Conservation (phyloP, 495 filamentous ascomycete species). For the Bombardia bombarda region DNA sequence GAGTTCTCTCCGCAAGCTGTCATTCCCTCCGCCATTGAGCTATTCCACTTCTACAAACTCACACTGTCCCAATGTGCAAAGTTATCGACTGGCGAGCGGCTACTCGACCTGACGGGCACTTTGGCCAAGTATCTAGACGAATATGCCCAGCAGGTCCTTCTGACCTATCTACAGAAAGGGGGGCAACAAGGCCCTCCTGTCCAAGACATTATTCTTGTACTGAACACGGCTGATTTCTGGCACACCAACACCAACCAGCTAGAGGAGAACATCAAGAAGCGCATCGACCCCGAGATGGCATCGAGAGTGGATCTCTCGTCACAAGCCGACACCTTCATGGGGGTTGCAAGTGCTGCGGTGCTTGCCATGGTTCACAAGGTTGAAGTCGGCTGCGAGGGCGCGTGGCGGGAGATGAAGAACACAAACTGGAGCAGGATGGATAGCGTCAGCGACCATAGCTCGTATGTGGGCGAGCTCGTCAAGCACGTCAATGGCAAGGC, state of each 20-base stretch:
- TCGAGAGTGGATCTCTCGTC: conserved; percentile 77
- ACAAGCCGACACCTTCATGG: conserved; percentile 92
- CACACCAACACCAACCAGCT: conserved; percentile 85
- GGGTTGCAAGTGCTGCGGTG: conserved; percentile 83
- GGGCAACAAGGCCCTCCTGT: conserved; percentile 51
- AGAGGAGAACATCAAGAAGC: conserved; percentile 87
- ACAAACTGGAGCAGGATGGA: conserved; percentile 94
- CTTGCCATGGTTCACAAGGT: conserved; percentile 75
- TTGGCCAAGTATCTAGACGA: conserved; percentile 92
- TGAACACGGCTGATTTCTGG: conserved; percentile 98
- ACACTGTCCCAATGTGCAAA: conserved; percentile 92
- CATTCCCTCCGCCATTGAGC: conserved; percentile 86
- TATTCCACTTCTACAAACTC: conserved; percentile 92
- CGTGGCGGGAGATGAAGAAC: conserved; percentile 96
- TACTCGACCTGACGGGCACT: conserved; percentile 77
- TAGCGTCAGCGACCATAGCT: conserved; percentile 88
- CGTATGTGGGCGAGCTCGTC: conserved; percentile 78
- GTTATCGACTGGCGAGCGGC: conserved; percentile 77
- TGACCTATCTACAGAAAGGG: conserved; percentile 63
- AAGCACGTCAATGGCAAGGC: conserved; percentile 59
- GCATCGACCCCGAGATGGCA: conserved; percentile 71
- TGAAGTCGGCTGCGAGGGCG: conserved; percentile 71
- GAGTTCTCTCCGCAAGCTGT: conserved; percentile 89
- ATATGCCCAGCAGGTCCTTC: conserved; percentile 88
- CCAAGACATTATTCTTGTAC: conserved; percentile 73